These are phyloP conservation scores for Glycine soja DNA, from an alignment of 306 rosid species.

Conservation along the genomic window DNA sequence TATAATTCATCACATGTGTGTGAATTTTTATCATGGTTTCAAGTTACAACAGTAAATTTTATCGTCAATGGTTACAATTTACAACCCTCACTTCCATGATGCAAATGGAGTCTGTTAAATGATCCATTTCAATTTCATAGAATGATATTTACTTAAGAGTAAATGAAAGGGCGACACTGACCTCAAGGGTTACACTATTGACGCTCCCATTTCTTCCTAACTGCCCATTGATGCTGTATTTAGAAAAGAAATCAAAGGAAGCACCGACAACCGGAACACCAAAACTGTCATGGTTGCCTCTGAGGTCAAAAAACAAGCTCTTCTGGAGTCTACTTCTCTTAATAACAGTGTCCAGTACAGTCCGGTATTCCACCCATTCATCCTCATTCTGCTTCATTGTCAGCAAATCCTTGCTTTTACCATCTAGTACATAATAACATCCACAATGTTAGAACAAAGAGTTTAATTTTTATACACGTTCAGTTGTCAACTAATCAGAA, in stretches of 20 bases:
- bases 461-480: not conserved
- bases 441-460: not conserved
- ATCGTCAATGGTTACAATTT: not conserved
- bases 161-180: constrained; percentile 43
- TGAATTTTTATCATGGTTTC: not conserved
- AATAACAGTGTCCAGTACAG: constrained; percentile 69
- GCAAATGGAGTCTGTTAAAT: not conserved
- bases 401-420: constrained; percentile 86
- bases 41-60: not conserved
- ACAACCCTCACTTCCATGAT: not conserved
- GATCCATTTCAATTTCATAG: constrained; percentile 30
- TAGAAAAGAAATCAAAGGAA: constrained; percentile 82
- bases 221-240: constrained; percentile 81
- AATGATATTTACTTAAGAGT: constrained; percentile 25
- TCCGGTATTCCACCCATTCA: constrained; percentile 86
- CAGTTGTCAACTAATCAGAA: not conserved
- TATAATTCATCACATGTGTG: not conserved
- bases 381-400: constrained; percentile 90
- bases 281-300: constrained; percentile 92
- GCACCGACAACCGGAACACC: constrained; percentile 81
- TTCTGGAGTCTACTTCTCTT: constrained; percentile 71
- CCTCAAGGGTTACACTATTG: constrained; percentile 86
- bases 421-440: constrained; percentile 58
- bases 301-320: constrained; percentile 74
- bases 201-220: constrained; percentile 66